Base-by-base conservation (phyloP, 139 green algal species). In the Chlamydomonas sp. region DNA sequence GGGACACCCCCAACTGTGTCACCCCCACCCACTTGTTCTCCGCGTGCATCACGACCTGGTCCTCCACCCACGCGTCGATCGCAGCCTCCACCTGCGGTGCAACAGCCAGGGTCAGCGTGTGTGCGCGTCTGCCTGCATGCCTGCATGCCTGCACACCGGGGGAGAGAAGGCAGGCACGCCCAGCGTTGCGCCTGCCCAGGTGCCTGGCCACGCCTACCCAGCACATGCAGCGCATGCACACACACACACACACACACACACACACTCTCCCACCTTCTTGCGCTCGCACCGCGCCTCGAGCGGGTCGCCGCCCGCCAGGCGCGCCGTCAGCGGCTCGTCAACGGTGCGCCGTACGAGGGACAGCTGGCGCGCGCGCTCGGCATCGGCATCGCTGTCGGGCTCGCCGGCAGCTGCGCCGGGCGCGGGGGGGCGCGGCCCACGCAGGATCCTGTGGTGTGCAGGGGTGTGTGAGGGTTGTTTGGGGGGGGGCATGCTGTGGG, bases 11-110 rank as follows among this genome's bases (percentile, higher is more conserved):
- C n/a, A n/a, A n/a, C 39, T 50, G 39, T 50, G 39, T 13, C 39
- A 28, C 58, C 20, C 3, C 10, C 58, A 81, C 81, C 71, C 69
- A 90, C 86, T 95, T 95, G 47, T 86, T 88, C 10, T 95, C 89
- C 0, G 79, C 78, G 26, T 87, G 74, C 79, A 83, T 82, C 29
- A 87, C 66, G 61, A 95, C 76, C 65, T 92, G 84, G 1, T 71
- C 67, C 58, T 95, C 89, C 0, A 93, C 69, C 71, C 81, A 95
- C 24, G 75, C 70, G 20, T 87, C 77, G 1, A 92, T 33, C 8
- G 61, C 64, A 35, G 83, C 76, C 65, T 88, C 79, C 10, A 88
- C 73, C 82, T 89, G 79, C 36, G 26, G 29, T 36, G 20, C 26
- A 64, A 26, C 24, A 64, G n/a, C n/a, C n/a, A n/a, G n/a, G n/a